Percentiles rank a stretch among this genome's conserved stretches.
phyloP scores from a whole-genome alignment of 371 early-diverging fungal species.

The Mortierella sp. region DNA sequence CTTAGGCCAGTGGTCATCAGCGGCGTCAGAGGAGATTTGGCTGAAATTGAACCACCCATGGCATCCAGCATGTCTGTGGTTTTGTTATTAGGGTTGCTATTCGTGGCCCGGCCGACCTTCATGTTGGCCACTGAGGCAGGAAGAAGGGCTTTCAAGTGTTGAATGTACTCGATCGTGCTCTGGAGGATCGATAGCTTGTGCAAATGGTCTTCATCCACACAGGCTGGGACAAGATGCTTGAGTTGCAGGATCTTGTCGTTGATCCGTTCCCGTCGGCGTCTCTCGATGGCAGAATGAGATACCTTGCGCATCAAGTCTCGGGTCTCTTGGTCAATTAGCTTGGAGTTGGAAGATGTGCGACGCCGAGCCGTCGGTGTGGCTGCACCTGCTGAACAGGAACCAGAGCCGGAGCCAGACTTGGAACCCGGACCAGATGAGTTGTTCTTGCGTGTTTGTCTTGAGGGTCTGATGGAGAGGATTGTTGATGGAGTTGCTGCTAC shows the following conservation, averaged over 20 bases:
- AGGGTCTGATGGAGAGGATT: not conserved
- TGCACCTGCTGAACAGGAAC: too few relatives aligned
- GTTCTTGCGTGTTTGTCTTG: slow-evolving; percentile 18
- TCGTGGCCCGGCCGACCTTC: slow-evolving; percentile 39
- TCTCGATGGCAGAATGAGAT: slow-evolving; percentile 82
- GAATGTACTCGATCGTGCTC: slow-evolving; percentile 78
- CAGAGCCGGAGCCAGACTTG: not conserved
- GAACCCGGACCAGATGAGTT: slow-evolving; percentile 7
- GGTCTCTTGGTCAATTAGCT: slow-evolving; percentile 40
- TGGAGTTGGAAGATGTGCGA: slow-evolving; percentile 23
- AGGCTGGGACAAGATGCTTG: slow-evolving; percentile 60
- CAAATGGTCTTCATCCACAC: slow-evolving; percentile 72
- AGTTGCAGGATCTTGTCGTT: slow-evolving; percentile 72
- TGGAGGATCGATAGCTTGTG: slow-evolving; percentile 83
- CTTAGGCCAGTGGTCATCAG: slow-evolving; percentile 48
- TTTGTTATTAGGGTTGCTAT: slow-evolving; percentile 53
- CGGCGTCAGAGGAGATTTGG: slow-evolving; percentile 35
- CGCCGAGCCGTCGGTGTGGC: slow-evolving; percentile 12
- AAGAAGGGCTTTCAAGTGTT: slow-evolving; percentile 62
- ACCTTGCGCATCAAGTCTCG: slow-evolving; percentile 70
- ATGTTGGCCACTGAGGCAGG: slow-evolving; percentile 56
- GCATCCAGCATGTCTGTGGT: slow-evolving; percentile 53
- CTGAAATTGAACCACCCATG: slow-evolving; percentile 23
- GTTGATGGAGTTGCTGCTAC: not conserved
- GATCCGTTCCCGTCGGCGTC: slow-evolving; percentile 79